These are phyloP conservation scores for Lolium perenne DNA, from an alignment of 176 grass and related monocot genomes.

Conservation along the genomic window DNA sequence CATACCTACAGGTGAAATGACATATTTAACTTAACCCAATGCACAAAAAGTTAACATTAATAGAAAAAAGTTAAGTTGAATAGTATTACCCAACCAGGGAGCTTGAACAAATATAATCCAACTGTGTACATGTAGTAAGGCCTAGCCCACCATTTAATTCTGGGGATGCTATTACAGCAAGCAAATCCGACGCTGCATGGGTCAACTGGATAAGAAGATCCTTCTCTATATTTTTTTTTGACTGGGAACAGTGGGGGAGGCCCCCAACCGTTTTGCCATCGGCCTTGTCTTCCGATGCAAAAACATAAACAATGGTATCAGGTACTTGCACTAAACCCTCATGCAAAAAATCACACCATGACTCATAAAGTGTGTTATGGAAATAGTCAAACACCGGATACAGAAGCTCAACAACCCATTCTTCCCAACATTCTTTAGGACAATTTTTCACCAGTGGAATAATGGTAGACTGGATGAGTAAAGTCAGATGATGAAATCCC, in stretches of 20 bases:
- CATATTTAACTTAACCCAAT: background rate
- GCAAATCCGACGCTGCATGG: constrained; percentile 26
- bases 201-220: constrained; percentile 35
- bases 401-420: constrained; percentile 29
- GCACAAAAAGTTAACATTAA: constrained; percentile 1
- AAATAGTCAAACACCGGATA: constrained; percentile 15
- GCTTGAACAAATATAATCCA: background rate
- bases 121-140: background rate
- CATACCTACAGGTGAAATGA: constrained; percentile 23
- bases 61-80: background rate
- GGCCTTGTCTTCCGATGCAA: background rate
- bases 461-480: constrained; percentile 15
- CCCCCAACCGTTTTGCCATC: background rate
- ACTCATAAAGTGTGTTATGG: background rate
- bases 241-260: background rate
- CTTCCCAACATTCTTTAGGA: background rate
- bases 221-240: background rate
- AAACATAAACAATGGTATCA: constrained; percentile 24
- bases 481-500: constrained; percentile 30
- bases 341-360: constrained; percentile 11
- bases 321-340: background rate
- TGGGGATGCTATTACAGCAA: constrained; percentile 26
- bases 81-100: constrained; percentile 32
- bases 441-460: constrained; percentile 31
- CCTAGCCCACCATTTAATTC: constrained; percentile 30